Evolutionary conservation across 2,329 filamentous ascomycete species (phyloP).

Genomic region (Exophiala dermatitidis): DNA sequence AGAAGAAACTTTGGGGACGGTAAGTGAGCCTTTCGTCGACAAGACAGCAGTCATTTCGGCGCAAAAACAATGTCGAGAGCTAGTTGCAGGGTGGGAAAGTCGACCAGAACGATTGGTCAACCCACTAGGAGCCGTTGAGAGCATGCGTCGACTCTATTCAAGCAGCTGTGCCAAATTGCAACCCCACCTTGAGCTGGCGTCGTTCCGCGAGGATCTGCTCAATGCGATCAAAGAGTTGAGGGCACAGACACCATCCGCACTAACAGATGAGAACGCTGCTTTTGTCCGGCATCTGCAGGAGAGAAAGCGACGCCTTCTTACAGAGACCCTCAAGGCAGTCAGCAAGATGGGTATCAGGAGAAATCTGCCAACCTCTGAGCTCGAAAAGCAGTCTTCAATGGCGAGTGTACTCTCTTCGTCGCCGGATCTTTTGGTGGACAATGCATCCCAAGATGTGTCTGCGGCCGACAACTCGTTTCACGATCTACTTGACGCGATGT

Average conservation of each 20-base stretch:
- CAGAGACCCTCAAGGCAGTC: conserved; percentile 75
- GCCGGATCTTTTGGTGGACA: conserved; percentile 31
- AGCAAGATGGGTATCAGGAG: conserved; percentile 83
- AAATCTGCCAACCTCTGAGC: conserved; percentile 66
- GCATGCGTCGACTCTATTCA: conserved; percentile 61
- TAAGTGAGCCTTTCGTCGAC: not conserved
- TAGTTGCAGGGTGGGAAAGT: conserved; percentile 33
- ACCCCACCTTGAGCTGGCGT: conserved; percentile 54
- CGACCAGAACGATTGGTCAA: conserved; percentile 64
- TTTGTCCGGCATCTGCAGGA: conserved; percentile 81
- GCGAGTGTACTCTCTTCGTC: conserved; percentile 60
- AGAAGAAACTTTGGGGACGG: conserved; percentile 29
- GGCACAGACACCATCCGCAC: conserved; percentile 70
- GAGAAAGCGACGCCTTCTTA: conserved; percentile 81
- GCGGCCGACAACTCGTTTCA: conserved; percentile 68
- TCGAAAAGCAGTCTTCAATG: conserved; percentile 66
- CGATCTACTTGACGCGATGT: conserved; percentile 66
- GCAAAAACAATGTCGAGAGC: conserved; percentile 29
- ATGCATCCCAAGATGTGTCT: conserved; percentile 27
- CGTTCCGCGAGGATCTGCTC: conserved; percentile 62
- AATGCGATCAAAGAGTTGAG: conserved; percentile 65
- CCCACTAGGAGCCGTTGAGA: conserved; percentile 59
- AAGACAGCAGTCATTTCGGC: conserved; percentile 30
- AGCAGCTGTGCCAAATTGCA: conserved; percentile 49
- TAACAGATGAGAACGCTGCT: conserved; percentile 82